Conservation (phyloP, 2,329 filamentous ascomycete genomes). For the Hymenoscyphus occultus region DNA sequence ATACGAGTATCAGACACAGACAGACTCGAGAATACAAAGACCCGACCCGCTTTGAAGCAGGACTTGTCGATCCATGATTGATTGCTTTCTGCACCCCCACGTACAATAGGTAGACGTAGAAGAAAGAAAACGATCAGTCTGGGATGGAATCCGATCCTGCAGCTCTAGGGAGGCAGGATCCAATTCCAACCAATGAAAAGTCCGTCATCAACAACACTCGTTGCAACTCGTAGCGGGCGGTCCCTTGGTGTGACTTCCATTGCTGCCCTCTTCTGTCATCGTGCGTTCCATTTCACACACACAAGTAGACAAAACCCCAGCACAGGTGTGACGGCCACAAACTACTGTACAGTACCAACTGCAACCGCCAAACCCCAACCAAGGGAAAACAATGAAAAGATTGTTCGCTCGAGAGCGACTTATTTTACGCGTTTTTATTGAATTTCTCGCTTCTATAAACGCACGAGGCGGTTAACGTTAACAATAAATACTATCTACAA, state of each 20-base stretch:
- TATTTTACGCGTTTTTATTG: background rate
- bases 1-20: too few species aligned
- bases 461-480: background rate
- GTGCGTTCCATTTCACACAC: too few species aligned
- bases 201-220: background rate
- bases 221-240: background rate
- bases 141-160: background rate
- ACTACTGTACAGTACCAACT: background rate
- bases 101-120: too few species aligned
- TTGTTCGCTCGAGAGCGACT: background rate
- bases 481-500: background rate
- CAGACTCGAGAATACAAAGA: background rate
- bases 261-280: too few species aligned
- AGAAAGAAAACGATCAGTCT: background rate
- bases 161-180: background rate
- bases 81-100: too few species aligned
- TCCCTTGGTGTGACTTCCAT: background rate
- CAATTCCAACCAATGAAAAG: background rate
- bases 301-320: too few species aligned
- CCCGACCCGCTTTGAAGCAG: too few species aligned
- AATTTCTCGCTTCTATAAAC: background rate
- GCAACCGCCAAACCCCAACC: too few species aligned
- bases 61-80: too few species aligned
- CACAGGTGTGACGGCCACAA: background rate
- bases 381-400: background rate